Base-by-base conservation (phyloP, 202 grass and related monocot species). In the Zoysia matrella region DNA sequence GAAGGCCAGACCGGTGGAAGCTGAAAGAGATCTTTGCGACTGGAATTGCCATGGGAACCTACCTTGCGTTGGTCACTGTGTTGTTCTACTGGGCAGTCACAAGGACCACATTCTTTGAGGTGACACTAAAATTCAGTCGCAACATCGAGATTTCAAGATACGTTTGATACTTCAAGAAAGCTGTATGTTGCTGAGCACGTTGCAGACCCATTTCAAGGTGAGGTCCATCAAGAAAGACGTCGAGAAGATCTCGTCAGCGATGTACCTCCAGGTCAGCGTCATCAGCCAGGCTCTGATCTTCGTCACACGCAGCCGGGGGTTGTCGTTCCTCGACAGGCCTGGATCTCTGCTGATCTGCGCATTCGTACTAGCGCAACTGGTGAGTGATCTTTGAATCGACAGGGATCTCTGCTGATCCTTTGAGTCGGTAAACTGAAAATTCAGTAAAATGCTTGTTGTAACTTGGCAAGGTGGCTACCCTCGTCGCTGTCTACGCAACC, bases 51-150 rank as follows among this genome's bases (percentile, higher is more conserved):
- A 90, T 90, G 66, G 94, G 94, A 70, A 89, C 91, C 65, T 97
- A 97, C 77, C 88, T 93, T 36, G 94, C 94, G 65, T 73, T 97
- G 70, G 79, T 90, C 67, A 93, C 91, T 4, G 86, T 97, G 72
- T 44, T 93, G 3, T 97, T 97, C 86, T 97, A 88, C 55, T 97
- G 89, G 94, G 72, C 78, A 47, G 30, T 97, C 74, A 84, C 79
- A 41, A 50, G 52, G 74, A 97, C 91, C 51, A 86, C 71, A 3
- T 97, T 97, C 71, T 97, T 93, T 71, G 94, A 97, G 91, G 94
- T 90, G 75, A 65, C n/a, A 67, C 53, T 11, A 39, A 16, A 53
- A 22, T 22, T 18, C 8, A 22, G 56, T 40, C 63, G 36, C 57
- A 65, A 6, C 3, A 58, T 74, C 54, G 8, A 48, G 60, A 62